Conservation (phyloP, 345 rosid genomes). For the Anastatica hierochuntica region DNA sequence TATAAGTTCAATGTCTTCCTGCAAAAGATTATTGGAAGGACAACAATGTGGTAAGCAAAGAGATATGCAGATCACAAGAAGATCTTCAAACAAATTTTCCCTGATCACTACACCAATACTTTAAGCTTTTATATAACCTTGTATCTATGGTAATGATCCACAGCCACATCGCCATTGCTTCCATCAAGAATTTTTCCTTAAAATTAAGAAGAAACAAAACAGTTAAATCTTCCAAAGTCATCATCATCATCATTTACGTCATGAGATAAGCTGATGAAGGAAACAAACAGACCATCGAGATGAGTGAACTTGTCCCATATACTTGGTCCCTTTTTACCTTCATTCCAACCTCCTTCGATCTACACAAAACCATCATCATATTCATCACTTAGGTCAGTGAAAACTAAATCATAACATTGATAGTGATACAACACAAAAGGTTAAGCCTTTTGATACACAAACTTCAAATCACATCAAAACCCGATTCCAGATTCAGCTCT, state of each 20-base stretch:
- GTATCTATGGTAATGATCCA: conserved; percentile 69
- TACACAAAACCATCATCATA: conserved; percentile 22
- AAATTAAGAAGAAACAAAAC: not conserved
- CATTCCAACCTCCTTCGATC: conserved; percentile 86
- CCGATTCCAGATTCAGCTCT: not conserved
- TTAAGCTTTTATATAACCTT: conserved; percentile 40
- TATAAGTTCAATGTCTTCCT: conserved; percentile 82
- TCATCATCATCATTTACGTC: no score
- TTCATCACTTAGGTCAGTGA: not conserved
- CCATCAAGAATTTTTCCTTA: conserved; percentile 72
- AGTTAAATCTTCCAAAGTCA: not conserved
- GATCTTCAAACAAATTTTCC: not conserved
- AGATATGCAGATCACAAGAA: not conserved
- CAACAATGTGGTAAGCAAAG: conserved; percentile 8
- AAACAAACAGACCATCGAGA: conserved; percentile 33
- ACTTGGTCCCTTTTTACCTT: conserved; percentile 67
- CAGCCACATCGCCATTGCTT: conserved; percentile 63
- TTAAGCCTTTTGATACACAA: not conserved
- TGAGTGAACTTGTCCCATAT: conserved; percentile 88
- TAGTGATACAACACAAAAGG: not conserved
- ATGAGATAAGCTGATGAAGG: not conserved
- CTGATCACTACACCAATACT: not conserved
- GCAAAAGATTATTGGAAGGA: conserved; percentile 10
- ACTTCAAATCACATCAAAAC: not conserved
- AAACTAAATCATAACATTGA: not conserved